Evolutionary conservation across 2,329 filamentous ascomycete genomes (phyloP), one percentile per base, ranked within the genome.

Genomic region (Trichoderma harzianum): DNA sequence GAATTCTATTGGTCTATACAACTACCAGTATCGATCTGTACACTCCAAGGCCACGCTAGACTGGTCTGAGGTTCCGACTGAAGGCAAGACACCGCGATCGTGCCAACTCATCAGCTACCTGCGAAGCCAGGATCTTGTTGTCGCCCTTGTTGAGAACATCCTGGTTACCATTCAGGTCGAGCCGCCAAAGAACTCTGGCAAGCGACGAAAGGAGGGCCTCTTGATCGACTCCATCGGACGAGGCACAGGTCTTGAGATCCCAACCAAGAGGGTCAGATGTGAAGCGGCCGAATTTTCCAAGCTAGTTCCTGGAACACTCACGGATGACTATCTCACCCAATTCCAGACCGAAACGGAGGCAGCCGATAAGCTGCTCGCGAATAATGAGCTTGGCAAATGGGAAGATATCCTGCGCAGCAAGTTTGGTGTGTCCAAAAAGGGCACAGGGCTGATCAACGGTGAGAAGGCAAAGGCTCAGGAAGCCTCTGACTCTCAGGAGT

Each of bases 161-260:
- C 82, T 95, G 36, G 83, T 93, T 18, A 91, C 89, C 1, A 85
- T 94, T 66, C 92, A 94, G 76, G 82, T 92, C n/a, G 89, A 91
- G 76, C 86, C 87, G 2, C 89, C 89, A 1, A 86, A 86, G 76
- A 83, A 81, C 60, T 84, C 87, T n/a, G 84, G 84, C 72, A 87
- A 84, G 74, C 87, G 88, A 79, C 84, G 87, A 47, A 86, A 86
- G 51, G 86, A 89, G 66, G 90, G 91, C 10, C 83, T 93, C 8
- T 82, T 95, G 30, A 91, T 93, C 39, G 92, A 95, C 77, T 92
- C 92, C 0, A 88, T 95, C 69, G 91, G 92, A 2, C 90, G 90
- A 72, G 92, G 91, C 3, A 82, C 84, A 1, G 80, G 81, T 12
- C 76, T 82, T 5, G 82, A 83, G 74, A 75, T 82, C 51, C 74